Conservation (phyloP, 1,139 yeast species). For the Saccharomyces uvarum region DNA sequence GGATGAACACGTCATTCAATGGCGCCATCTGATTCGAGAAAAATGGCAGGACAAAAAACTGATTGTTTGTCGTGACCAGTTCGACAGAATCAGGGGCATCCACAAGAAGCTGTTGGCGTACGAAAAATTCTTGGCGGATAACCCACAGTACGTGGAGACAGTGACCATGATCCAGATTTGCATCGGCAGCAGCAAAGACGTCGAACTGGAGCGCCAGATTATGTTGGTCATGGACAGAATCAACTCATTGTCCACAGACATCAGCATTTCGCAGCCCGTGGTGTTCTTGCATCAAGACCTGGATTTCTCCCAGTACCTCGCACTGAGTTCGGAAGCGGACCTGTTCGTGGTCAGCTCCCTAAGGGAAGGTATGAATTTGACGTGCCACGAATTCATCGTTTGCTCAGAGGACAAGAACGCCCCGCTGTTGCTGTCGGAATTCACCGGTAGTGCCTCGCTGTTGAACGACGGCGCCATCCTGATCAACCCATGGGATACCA, state of each 20-base stretch:
- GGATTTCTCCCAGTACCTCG: conserved; percentile 82
- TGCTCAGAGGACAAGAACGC: conserved; percentile 68
- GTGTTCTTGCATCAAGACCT: conserved; percentile 82
- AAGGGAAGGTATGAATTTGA: conserved; percentile 93
- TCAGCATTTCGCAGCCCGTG: conserved; percentile 77
- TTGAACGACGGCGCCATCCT: conserved; percentile 65
- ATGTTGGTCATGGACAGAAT: conserved; percentile 77
- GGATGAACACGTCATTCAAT: conserved; percentile 49
- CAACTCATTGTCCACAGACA: conserved; percentile 64
- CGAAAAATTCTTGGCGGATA: conserved; percentile 60
- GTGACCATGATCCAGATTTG: conserved; percentile 82
- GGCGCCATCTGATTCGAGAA: conserved; percentile 67
- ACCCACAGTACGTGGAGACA: conserved; percentile 63
- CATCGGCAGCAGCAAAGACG: conserved; percentile 43
- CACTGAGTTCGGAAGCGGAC: conserved; percentile 78
- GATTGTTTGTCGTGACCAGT: conserved; percentile 81
- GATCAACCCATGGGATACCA: conserved; percentile 87
- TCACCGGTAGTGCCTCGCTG: conserved; percentile 86
- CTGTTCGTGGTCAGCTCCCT: conserved; percentile 80
- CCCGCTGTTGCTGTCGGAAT: conserved; percentile 82
- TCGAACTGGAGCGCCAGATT: conserved; percentile 61
- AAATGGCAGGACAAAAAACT: conserved; percentile 64
- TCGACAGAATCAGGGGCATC: conserved; percentile 81
- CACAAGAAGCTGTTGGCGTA: conserved; percentile 83
- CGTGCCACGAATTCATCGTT: conserved; percentile 88